These are phyloP conservation scores for Suhomyces pyralidae DNA, from an alignment of 805 yeast species.

Conservation along the genomic window DNA sequence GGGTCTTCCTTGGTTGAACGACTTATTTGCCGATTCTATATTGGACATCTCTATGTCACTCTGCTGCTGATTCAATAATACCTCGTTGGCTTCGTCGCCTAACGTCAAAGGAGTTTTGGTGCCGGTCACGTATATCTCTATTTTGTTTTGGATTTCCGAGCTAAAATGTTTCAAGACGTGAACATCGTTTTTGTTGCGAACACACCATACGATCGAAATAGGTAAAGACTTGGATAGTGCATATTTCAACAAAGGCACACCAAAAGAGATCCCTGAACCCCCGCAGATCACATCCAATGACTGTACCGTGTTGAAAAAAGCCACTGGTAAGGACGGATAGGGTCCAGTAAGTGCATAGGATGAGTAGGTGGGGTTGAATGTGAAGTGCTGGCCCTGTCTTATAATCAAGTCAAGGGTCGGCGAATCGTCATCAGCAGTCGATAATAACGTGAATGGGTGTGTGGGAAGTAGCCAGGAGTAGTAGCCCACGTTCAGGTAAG, in stretches of 20 bases:
- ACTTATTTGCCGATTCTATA: conserved; percentile 12
- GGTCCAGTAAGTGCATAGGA: conserved; percentile 30
- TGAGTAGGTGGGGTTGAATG: conserved; percentile 16
- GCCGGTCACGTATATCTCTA: conserved; percentile 8
- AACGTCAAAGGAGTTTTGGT: conserved; percentile 1
- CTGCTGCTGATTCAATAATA: conserved; percentile 15
- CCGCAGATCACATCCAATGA: conserved; percentile 59
- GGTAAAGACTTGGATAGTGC: conserved; percentile 22
- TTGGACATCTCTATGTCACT: conserved; percentile 13
- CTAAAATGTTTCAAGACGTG: conserved; percentile 42
- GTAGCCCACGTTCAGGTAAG: conserved; percentile 5
- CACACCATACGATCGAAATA: conserved; percentile 54
- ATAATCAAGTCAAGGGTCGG: conserved; percentile 42
- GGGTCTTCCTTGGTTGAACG: conserved; percentile 44
- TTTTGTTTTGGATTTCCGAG: not conserved
- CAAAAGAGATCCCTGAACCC: conserved; percentile 71
- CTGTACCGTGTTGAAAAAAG: conserved; percentile 47
- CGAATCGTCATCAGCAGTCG: conserved; percentile 36
- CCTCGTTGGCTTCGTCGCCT: conserved; percentile 16
- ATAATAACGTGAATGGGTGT: conserved; percentile 66
- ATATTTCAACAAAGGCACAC: conserved; percentile 49
- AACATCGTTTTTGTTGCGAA: conserved; percentile 45
- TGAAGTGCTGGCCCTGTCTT: conserved; percentile 31
- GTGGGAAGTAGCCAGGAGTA: conserved; percentile 48
- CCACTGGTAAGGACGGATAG: conserved; percentile 43